Percentiles rank a stretch among this genome's conserved stretches.
Conservation (phyloP, 164 flowering plant species). For the Stephania japonica region DNA sequence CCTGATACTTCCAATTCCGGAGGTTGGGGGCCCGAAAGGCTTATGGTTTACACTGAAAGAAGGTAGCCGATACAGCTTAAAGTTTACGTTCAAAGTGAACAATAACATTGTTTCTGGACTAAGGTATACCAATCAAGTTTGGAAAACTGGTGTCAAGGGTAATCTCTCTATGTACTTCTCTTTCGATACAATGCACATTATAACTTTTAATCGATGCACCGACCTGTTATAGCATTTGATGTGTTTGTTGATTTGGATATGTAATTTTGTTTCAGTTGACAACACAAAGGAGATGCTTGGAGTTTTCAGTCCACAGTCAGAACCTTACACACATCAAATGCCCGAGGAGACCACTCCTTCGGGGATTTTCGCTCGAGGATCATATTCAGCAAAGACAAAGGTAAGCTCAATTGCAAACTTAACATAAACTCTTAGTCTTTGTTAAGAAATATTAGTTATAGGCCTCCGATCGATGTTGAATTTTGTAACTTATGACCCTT, state of each 20-base stretch:
- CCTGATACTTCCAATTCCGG: constrained; percentile 47
- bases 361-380: constrained; percentile 65
- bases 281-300: constrained; percentile 66
- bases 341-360: constrained; percentile 71
- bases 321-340: constrained; percentile 50
- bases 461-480: neutral
- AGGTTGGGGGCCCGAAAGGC: constrained; percentile 40
- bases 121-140: constrained; percentile 18
- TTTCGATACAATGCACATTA: neutral
- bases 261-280: constrained; percentile 39
- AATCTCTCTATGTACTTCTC: neutral
- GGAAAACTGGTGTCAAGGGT: constrained; percentile 25
- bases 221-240: neutral
- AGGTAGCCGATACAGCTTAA: constrained; percentile 50
- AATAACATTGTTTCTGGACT: constrained; percentile 67
- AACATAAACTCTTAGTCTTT: neutral
- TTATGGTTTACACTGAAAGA: constrained; percentile 59
- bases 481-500: neutral
- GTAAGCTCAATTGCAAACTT: constrained; percentile 18
- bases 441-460: neutral
- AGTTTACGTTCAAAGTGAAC: constrained; percentile 44
- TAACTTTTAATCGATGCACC: neutral
- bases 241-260: neutral
- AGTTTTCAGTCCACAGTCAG: constrained; percentile 62
- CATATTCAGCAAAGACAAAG: constrained; percentile 62